These are phyloP conservation scores for Hypoxylon sp. DNA, from an alignment of 2,329 filamentous ascomycete genomes.

Conservation along the genomic window DNA sequence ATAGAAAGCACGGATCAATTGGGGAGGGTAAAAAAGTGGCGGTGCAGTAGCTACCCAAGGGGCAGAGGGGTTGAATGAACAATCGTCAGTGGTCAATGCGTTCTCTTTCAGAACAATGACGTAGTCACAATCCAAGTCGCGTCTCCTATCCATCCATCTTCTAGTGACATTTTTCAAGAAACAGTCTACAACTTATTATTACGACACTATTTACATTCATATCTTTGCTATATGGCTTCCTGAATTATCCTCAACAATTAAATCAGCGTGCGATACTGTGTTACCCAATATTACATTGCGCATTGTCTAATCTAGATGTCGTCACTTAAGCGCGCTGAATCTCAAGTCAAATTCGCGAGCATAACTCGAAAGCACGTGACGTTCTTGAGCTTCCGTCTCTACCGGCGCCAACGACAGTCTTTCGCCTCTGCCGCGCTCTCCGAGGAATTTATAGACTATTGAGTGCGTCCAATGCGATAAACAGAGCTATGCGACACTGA, in stretches of 20 bases:
- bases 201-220: not conserved
- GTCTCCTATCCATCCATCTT: slow-evolving; percentile 28
- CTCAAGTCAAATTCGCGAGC: slow-evolving; percentile 40
- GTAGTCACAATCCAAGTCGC: slow-evolving; percentile 27
- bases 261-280: not conserved
- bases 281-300: not conserved
- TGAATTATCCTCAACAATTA: not conserved
- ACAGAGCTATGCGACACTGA: slow-evolving; percentile 34
- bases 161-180: slow-evolving; percentile 17
- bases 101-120: slow-evolving; percentile 26
- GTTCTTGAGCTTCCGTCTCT: slow-evolving; percentile 9
- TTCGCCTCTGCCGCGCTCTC: slow-evolving; percentile 14
- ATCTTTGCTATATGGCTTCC: not conserved
- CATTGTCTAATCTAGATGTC: slow-evolving; percentile 16
- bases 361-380: slow-evolving; percentile 47
- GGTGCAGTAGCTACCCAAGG: no score
- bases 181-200: slow-evolving; percentile 3
- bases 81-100: slow-evolving; percentile 30
- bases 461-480: slow-evolving; percentile 12
- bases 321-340: slow-evolving; percentile 33
- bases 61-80: not conserved
- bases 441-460: not conserved
- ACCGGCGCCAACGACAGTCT: slow-evolving; percentile 9
- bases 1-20: no score
- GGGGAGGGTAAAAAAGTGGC: no score